Conservation (phyloP, 306 rosid genomes). For the Carpinus fangiana region DNA sequence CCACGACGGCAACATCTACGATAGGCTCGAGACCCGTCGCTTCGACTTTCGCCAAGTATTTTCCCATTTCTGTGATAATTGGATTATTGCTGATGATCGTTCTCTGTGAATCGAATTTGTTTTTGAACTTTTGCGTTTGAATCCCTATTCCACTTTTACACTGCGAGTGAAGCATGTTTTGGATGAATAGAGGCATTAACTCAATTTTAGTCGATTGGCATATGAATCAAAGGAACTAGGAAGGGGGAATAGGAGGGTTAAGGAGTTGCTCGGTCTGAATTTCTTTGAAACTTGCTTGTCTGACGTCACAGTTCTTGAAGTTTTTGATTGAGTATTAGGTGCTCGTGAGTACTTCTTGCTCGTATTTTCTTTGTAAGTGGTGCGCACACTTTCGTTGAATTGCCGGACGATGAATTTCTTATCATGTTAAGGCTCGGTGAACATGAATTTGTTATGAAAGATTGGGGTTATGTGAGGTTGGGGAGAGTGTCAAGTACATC, state of each 20-base stretch:
- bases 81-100: not conserved
- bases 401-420: not conserved
- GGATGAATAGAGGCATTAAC: not conserved
- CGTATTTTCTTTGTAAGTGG: not conserved
- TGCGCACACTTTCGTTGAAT: not conserved
- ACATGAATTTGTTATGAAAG: not conserved
- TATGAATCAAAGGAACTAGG: not conserved
- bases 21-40: slow-evolving; percentile 50
- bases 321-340: not conserved
- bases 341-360: not conserved
- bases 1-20: slow-evolving; percentile 70
- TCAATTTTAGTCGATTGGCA: not conserved
- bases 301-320: not conserved
- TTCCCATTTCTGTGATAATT: not conserved
- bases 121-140: not conserved
- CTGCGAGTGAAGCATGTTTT: not conserved
- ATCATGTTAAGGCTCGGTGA: not conserved
- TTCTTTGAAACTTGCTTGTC: not conserved
- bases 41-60: slow-evolving; percentile 58
- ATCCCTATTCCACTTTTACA: not conserved
- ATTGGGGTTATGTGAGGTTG: not conserved
- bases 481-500: not conserved
- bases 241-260: not conserved
- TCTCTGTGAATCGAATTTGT: not conserved
- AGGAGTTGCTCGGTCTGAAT: not conserved